These are phyloP conservation scores for Flaveria ramosissima DNA, from an alignment of 129 eudicot species.

Conservation along the genomic window DNA sequence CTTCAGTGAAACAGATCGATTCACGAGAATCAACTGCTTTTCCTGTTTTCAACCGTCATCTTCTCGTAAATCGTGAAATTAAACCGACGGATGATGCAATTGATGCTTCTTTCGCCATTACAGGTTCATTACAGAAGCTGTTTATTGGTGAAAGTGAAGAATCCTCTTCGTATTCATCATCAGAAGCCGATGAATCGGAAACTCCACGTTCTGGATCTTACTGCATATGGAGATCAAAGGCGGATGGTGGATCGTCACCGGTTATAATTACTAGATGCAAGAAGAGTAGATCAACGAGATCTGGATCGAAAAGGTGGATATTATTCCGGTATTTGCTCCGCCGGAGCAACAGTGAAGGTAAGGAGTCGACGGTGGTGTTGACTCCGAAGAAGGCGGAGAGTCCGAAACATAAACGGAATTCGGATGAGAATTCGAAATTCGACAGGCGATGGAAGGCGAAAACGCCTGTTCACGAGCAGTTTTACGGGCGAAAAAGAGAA, in stretches of 20 bases:
- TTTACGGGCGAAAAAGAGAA: constrained; percentile 52
- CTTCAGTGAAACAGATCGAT: background rate
- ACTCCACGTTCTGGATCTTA: too few relatives aligned
- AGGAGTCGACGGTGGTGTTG: constrained; percentile 43
- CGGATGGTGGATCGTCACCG: too few relatives aligned
- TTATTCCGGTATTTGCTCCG: constrained; percentile 47
- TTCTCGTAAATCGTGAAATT: background rate
- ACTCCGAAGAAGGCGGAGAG: constrained; percentile 30
- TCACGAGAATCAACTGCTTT: background rate
- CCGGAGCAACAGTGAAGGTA: constrained; percentile 69
- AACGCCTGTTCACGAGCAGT: constrained; percentile 46
- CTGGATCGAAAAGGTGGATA: constrained; percentile 59
- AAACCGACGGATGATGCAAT: background rate
- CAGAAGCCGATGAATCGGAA: constrained; percentile 51
- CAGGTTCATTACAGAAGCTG: constrained; percentile 35
- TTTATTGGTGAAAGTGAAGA: constrained; percentile 39
- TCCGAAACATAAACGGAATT: constrained; percentile 35
- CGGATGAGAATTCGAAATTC: constrained; percentile 26
- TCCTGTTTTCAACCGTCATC: constrained; percentile 54
- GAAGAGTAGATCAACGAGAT: constrained; percentile 74
- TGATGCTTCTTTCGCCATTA: constrained; percentile 12
- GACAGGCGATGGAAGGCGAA: constrained; percentile 9
- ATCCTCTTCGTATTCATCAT: constrained; percentile 56
- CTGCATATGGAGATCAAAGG: too few relatives aligned
- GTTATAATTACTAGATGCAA: constrained; percentile 25